phyloP scores from a whole-genome alignment of 306 rosid species.

The Canavalia ensiformis region DNA sequence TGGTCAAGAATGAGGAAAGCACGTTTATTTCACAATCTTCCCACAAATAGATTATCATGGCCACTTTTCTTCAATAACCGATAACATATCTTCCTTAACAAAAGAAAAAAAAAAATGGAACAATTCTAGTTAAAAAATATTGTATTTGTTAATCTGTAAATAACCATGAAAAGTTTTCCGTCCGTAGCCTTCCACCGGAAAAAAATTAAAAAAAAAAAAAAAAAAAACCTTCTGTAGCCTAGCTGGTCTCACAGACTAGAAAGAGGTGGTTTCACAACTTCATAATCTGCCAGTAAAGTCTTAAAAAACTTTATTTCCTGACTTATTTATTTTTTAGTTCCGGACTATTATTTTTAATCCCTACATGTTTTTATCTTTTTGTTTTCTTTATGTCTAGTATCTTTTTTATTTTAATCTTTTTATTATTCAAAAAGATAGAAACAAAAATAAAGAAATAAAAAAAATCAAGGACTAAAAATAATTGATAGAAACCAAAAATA shows the following conservation, averaged over 20 bases:
- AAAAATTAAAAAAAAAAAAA: no score
- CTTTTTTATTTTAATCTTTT: no score
- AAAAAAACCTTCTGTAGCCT: background rate
- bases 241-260: background rate
- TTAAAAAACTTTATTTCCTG: no score
- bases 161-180: background rate
- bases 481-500: no score
- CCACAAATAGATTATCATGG: background rate
- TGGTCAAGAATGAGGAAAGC: slow-evolving; percentile 20
- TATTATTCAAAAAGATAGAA: no score
- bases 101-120: background rate
- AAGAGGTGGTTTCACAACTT: background rate
- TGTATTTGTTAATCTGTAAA: background rate
- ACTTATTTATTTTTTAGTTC: no score
- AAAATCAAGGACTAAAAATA: no score
- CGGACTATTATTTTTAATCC: no score
- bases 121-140: background rate
- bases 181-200: no score
- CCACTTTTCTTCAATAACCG: background rate
- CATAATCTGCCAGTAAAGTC: slow-evolving; percentile 1
- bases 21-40: slow-evolving; percentile 30
- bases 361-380: no score
- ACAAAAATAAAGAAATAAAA: no score
- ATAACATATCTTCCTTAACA: background rate
- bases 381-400: no score